Evolutionary conservation across 768 basidiomycete genomes (phyloP).

Genomic region (Lentinus brumalis): DNA sequence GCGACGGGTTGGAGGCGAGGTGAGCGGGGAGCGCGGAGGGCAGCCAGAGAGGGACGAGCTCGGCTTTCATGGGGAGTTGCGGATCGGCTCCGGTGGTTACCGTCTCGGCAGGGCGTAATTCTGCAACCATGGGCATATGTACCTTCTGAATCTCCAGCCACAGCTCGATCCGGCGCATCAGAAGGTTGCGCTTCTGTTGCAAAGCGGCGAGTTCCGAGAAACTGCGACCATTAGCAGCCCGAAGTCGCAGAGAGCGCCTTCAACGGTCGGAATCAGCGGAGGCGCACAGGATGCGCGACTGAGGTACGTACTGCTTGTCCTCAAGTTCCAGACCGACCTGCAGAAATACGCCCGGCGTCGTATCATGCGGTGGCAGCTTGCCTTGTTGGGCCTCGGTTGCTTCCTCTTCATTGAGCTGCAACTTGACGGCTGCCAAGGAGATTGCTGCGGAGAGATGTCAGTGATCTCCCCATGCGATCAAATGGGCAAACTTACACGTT

Average conservation of each 20-base stretch:
- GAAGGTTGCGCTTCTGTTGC: constrained; percentile 8
- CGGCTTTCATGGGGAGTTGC: not conserved
- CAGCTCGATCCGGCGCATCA: constrained; percentile 3
- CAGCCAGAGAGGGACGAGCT: not conserved
- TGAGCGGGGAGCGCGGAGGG: constrained; percentile 9
- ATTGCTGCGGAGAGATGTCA: no score
- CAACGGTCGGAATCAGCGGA: no score
- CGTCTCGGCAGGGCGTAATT: not conserved
- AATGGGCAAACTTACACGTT: constrained; percentile 12
- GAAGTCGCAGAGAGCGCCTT: not conserved
- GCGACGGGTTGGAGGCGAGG: not conserved
- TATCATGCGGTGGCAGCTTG: constrained; percentile 9
- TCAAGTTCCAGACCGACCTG: constrained; percentile 25
- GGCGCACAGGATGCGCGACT: no score
- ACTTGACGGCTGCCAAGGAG: not conserved
- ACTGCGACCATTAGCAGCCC: not conserved
- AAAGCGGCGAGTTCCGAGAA: not conserved
- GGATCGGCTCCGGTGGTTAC: no score
- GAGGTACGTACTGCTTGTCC: constrained; percentile 31
- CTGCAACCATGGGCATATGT: constrained; percentile 17
- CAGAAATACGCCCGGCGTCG: constrained; percentile 20
- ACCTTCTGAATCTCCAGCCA: constrained; percentile 17
- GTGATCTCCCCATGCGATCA: not conserved
- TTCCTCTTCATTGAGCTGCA: constrained; percentile 12
- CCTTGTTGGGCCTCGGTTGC: not conserved